Percentiles rank a stretch among this genome's conserved stretches.
Evolutionary conservation across 1,284 basidiomycete genomes (phyloP).

Genomic region (Melampsora americana): DNA sequence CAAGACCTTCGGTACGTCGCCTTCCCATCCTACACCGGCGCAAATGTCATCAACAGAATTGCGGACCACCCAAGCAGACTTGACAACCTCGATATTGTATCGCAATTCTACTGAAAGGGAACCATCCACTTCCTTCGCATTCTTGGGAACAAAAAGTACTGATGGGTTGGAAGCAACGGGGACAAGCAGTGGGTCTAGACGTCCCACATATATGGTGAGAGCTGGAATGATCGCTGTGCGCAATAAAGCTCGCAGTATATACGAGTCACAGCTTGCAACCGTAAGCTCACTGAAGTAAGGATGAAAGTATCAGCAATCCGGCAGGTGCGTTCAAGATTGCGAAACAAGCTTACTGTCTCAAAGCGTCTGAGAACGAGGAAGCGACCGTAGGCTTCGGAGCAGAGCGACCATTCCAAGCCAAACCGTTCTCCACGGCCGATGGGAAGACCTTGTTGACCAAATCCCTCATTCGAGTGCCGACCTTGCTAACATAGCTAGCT

Average conservation of each 20-base stretch:
- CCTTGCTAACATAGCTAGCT: slow-evolving; percentile 42
- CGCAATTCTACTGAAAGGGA: slow-evolving; percentile 15
- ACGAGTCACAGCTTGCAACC: slow-evolving; percentile 31
- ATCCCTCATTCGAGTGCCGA: slow-evolving; percentile 30
- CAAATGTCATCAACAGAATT: slow-evolving; percentile 4
- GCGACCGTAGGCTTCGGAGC: slow-evolving; percentile 29
- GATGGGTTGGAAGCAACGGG: slow-evolving; percentile 8
- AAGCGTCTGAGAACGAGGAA: slow-evolving; percentile 23
- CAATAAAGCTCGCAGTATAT: slow-evolving; percentile 30
- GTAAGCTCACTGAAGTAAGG: slow-evolving; percentile 25
- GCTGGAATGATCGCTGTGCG: slow-evolving; percentile 36
- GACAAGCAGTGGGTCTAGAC: slow-evolving; percentile 23
- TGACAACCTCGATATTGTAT: slow-evolving; percentile 35
- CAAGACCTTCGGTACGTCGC: slow-evolving; percentile 22
- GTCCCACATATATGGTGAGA: slow-evolving; percentile 29
- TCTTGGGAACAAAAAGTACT: slow-evolving; percentile 28
- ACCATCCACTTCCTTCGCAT: slow-evolving; percentile 28
- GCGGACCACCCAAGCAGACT: slow-evolving; percentile 22
- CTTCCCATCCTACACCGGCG: slow-evolving; percentile 1
- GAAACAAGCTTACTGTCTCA: slow-evolving; percentile 18
- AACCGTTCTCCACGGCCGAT: slow-evolving; percentile 24
- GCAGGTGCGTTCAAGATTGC: background rate
- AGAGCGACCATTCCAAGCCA: slow-evolving; percentile 20
- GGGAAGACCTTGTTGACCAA: slow-evolving; percentile 40
- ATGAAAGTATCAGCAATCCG: background rate